Evolutionary conservation across 208 protist genomes (phyloP).

Genomic region (Leishmania guyanensis): DNA sequence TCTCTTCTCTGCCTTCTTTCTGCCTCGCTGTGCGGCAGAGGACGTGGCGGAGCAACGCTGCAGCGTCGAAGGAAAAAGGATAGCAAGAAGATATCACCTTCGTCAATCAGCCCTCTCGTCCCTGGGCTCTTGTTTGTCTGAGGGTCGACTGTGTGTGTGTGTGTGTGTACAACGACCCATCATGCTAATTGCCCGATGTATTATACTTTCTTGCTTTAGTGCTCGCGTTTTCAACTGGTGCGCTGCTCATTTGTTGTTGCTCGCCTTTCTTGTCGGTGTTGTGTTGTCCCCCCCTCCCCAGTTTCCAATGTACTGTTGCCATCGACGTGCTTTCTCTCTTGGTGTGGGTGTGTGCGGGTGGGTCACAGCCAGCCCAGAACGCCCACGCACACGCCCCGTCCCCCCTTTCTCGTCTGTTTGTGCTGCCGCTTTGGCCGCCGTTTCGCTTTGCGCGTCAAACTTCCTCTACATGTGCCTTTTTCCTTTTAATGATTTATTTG

Average conservation of each 20-base stretch:
- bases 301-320: background rate
- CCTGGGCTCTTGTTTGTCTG: background rate
- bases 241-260: background rate
- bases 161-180: background rate
- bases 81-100: background rate
- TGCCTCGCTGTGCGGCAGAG: background rate
- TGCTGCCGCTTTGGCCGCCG: background rate
- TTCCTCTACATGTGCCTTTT: background rate
- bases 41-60: background rate
- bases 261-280: background rate
- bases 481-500: background rate
- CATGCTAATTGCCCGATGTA: background rate
- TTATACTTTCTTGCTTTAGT: background rate
- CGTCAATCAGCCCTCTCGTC: background rate
- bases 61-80: background rate
- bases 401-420: background rate
- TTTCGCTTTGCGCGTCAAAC: background rate
- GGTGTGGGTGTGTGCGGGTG: background rate
- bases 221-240: background rate
- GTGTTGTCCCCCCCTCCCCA: background rate
- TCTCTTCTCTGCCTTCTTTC: background rate
- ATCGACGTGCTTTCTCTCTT: background rate
- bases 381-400: background rate
- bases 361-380: background rate
- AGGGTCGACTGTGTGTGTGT: conserved; percentile 2